These are phyloP conservation scores for Termitomyces sp. DNA, from an alignment of 768 basidiomycete species.

Conservation along the genomic window DNA sequence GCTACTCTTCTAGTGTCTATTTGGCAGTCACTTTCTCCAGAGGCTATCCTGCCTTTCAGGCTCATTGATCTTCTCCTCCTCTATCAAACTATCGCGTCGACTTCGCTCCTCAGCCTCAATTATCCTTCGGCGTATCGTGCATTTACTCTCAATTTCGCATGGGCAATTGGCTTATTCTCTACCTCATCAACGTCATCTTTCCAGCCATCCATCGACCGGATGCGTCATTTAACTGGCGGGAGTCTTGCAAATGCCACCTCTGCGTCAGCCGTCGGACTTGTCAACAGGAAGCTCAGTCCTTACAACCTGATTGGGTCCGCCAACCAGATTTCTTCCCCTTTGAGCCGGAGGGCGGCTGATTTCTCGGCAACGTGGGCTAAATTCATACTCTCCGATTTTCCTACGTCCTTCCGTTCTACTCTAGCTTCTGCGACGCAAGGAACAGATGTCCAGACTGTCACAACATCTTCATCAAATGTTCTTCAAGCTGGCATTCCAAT, in stretches of 20 bases:
- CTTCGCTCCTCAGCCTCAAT: constrained; percentile 79
- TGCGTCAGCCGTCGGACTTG: constrained; percentile 64
- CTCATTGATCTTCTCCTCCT: constrained; percentile 80
- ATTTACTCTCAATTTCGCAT: constrained; percentile 84
- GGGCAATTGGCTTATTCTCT: constrained; percentile 77
- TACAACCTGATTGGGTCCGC: constrained; percentile 45
- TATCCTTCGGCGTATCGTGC: constrained; percentile 82
- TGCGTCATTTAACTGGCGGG: constrained; percentile 84
- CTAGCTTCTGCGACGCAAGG: constrained; percentile 16
- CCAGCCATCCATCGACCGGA: constrained; percentile 74
- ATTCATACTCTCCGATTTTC: background rate
- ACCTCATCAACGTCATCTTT: constrained; percentile 51
- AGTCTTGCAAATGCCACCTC: constrained; percentile 56
- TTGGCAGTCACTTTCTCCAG: constrained; percentile 53
- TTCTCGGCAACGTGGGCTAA: background rate
- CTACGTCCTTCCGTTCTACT: background rate
- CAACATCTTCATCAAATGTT: constrained; percentile 56
- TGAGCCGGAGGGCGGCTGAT: background rate
- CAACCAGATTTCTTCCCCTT: background rate
- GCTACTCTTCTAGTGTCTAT: constrained; percentile 61
- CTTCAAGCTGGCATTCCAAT: constrained; percentile 81
- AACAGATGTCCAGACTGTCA: constrained; percentile 62
- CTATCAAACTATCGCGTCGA: constrained; percentile 80
- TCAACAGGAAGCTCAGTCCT: constrained; percentile 80
- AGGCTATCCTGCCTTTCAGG: constrained; percentile 66